Evolutionary conservation across 208 protist genomes (phyloP).

Genomic region (Porcisia hertigi): DNA sequence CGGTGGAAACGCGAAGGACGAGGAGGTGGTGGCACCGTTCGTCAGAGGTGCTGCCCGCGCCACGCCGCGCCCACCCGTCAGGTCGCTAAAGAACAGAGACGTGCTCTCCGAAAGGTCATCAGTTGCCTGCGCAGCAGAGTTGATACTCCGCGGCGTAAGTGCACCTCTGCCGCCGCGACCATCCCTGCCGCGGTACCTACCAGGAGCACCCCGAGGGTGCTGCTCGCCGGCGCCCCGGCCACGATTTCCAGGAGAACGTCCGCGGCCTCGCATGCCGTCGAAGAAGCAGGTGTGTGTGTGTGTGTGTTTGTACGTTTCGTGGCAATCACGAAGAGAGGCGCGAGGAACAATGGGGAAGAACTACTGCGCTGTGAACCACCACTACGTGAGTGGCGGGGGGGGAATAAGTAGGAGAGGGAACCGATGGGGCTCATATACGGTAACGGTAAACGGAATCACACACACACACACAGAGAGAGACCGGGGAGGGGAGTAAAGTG

Average conservation of each 20-base stretch:
- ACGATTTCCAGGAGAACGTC: slow-evolving; percentile 15
- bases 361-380: not conserved
- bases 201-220: not conserved
- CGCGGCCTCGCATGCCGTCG: slow-evolving; percentile 30
- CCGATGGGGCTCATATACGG: no score
- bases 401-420: not conserved
- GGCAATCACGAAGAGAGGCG: not conserved
- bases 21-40: not conserved
- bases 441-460: not conserved
- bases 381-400: not conserved
- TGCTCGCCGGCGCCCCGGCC: slow-evolving; percentile 2
- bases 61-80: slow-evolving; percentile 40
- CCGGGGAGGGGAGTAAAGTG: not conserved
- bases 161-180: not conserved
- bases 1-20: not conserved
- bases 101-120: slow-evolving; percentile 51
- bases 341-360: not conserved
- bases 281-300: slow-evolving; percentile 1
- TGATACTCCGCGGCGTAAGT: not conserved
- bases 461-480: not conserved
- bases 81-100: slow-evolving; percentile 58
- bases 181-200: slow-evolving; percentile 1
- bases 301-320: not conserved
- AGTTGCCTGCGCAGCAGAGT: not conserved
- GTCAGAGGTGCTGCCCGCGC: not conserved